Conservation (phyloP, 495 filamentous ascomycete species). For the Xylona heveae region DNA sequence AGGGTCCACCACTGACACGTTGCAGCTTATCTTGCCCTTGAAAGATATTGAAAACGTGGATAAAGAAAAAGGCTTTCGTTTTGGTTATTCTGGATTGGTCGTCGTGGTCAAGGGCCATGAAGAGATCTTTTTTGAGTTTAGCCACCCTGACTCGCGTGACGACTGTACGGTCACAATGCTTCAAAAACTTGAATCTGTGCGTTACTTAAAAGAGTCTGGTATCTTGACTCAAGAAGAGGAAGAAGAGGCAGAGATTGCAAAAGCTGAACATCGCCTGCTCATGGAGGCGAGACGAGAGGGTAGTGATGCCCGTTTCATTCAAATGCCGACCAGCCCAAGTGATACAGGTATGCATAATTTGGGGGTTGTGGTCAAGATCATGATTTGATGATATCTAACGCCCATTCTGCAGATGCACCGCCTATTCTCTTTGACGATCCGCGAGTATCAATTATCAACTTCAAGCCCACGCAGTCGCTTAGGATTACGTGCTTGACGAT, state of each 20-base stretch:
- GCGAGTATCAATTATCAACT: constrained; percentile 78
- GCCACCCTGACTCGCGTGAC: constrained; percentile 50
- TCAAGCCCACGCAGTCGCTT: constrained; percentile 68
- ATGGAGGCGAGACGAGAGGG: constrained; percentile 52
- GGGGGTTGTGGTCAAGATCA: background rate
- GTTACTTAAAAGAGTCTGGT: constrained; percentile 50
- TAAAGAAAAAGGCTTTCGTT: constrained; percentile 87
- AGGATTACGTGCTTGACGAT: constrained; percentile 90
- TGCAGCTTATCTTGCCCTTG: constrained; percentile 55
- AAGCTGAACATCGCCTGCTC: constrained; percentile 61
- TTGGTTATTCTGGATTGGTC: constrained; percentile 80
- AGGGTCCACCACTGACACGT: constrained; percentile 1
- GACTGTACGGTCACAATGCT: constrained; percentile 73
- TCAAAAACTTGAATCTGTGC: constrained; percentile 48
- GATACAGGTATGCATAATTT: constrained; percentile 13
- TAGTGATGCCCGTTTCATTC: constrained; percentile 33
- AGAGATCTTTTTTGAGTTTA: constrained; percentile 93
- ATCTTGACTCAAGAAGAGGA: constrained; percentile 46
- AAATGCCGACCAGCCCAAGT: constrained; percentile 28
- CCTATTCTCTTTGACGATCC: constrained; percentile 85
- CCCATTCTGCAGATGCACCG: constrained; percentile 26
- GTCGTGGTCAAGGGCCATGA: constrained; percentile 85
- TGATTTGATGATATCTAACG: background rate
- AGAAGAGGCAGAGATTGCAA: constrained; percentile 53
- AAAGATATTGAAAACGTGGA: constrained; percentile 86